phyloP scores from a whole-genome alignment of 768 basidiomycete genomes.

The Termitomyces sp. region DNA sequence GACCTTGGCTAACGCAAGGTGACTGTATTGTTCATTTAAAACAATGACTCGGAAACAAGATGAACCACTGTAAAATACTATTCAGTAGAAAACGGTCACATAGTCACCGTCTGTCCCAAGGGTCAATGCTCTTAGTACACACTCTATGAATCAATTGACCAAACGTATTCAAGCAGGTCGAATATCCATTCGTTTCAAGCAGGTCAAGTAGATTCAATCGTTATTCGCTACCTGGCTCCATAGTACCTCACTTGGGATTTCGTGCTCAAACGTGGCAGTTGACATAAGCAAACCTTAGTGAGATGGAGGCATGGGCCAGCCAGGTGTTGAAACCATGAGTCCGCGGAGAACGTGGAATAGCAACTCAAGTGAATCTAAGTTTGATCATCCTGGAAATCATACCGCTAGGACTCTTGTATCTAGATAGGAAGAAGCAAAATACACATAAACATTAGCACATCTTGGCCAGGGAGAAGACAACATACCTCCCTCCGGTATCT shows the following conservation, averaged over 20 bases:
- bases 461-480: not conserved
- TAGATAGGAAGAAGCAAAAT: not conserved
- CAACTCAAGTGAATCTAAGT: not conserved
- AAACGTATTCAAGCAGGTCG: not conserved
- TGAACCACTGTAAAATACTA: not conserved
- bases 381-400: constrained; percentile 3
- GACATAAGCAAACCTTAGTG: not conserved
- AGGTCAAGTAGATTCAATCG: not conserved
- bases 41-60: not conserved
- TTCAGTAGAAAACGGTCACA: not conserved
- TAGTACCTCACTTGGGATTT: too few relatives aligned
- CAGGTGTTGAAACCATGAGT: not conserved
- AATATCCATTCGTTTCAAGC: not conserved
- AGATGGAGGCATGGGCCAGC: not conserved
- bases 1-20: too few relatives aligned
- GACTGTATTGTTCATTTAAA: too few relatives aligned
- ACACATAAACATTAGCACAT: not conserved
- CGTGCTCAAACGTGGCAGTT: not conserved
- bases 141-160: not conserved
- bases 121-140: too few relatives aligned
- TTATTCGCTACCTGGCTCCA: not conserved
- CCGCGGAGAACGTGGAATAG: constrained; percentile 13
- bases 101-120: not conserved
- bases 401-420: constrained; percentile 11
- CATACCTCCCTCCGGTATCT: constrained; percentile 21